A percentile compares a stretch with the other conserved stretches of the same genome.
These are phyloP conservation scores for Pseudogymnoascus sp. DNA, from an alignment of 2,329 filamentous ascomycete species.

Conservation along the genomic window DNA sequence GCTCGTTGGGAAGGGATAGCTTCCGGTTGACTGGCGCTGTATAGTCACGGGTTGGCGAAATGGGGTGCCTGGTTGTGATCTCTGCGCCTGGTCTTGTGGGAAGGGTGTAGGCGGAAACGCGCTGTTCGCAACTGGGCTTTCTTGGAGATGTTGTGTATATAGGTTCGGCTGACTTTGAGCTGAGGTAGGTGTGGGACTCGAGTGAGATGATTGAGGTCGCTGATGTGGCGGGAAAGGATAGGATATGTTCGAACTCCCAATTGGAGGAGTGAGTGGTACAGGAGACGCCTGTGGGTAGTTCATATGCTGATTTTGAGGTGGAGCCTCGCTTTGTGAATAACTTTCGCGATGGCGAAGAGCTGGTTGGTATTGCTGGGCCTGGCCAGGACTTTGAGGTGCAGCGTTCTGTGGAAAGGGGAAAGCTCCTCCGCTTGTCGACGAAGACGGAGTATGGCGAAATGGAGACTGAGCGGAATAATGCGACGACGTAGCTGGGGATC, in stretches of 20 bases:
- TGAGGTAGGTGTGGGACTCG: slow-evolving; percentile 53
- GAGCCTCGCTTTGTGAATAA: slow-evolving; percentile 22
- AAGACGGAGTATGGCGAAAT: slow-evolving; percentile 27
- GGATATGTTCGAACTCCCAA: slow-evolving; percentile 27
- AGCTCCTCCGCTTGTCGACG: slow-evolving; percentile 22
- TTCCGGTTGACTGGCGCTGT: slow-evolving; percentile 38
- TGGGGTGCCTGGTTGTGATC: slow-evolving; percentile 35
- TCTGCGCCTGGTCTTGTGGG: slow-evolving; percentile 23
- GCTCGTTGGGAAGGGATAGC: slow-evolving; percentile 47
- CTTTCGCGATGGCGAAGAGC: slow-evolving; percentile 24
- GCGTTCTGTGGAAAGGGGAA: slow-evolving; percentile 28
- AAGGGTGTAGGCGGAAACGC: slow-evolving; percentile 22
- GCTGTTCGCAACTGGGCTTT: slow-evolving; percentile 39
- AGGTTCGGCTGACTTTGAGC: slow-evolving; percentile 52
- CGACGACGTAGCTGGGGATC: slow-evolving; percentile 34
- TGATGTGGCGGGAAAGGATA: slow-evolving; percentile 34
- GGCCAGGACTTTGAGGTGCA: slow-evolving; percentile 28
- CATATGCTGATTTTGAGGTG: slow-evolving; percentile 24
- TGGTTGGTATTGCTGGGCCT: slow-evolving; percentile 26
- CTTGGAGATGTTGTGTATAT: slow-evolving; percentile 42
- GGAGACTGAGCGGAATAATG: slow-evolving; percentile 29
- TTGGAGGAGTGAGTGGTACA: slow-evolving; percentile 28
- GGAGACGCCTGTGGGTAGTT: slow-evolving; percentile 25
- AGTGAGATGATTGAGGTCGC: slow-evolving; percentile 51
- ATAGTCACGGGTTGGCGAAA: slow-evolving; percentile 42